phyloP scores from a whole-genome alignment of 345 rosid genomes.

The Noccaea bulbosa region DNA sequence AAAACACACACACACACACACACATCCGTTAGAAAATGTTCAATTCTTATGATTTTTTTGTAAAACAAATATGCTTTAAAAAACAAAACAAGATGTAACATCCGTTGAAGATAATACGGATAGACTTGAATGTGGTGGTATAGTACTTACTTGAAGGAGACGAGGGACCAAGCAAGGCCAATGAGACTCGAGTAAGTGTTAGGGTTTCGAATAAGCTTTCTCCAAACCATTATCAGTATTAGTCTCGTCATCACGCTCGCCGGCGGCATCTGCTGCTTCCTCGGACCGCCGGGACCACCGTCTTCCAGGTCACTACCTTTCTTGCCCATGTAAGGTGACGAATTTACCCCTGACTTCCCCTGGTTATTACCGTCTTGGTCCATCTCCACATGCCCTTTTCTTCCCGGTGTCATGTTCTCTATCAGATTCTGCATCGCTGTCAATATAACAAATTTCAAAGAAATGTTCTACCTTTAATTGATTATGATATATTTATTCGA shows the following conservation, averaged over 20 bases:
- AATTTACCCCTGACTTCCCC: conserved; percentile 46
- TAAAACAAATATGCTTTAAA: no score
- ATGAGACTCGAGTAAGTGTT: conserved; percentile 75
- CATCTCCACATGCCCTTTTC: conserved; percentile 53
- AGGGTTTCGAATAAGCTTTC: conserved; percentile 76
- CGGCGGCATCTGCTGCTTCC: conserved; percentile 71
- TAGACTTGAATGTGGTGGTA: no score
- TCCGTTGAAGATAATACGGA: no score
- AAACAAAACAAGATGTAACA: no score
- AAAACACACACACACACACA: no score
- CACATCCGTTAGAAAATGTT: no score
- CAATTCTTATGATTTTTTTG: no score
- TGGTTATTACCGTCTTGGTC: conserved; percentile 56
- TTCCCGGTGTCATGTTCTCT: conserved; percentile 62
- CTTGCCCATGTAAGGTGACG: conserved; percentile 57
- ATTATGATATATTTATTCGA: neutral
- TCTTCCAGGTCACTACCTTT: conserved; percentile 49
- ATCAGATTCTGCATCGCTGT: conserved; percentile 69
- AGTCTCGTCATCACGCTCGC: conserved; percentile 76
- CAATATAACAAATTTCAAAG: neutral
- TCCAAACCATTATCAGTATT: conserved; percentile 76
- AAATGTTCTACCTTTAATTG: no score
- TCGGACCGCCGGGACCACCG: conserved; percentile 43
- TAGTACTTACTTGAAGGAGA: conserved; percentile 56
- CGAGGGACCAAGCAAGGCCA: conserved; percentile 72